Conservation (phyloP, 345 rosid species). For the Noccaea bulbosa region DNA sequence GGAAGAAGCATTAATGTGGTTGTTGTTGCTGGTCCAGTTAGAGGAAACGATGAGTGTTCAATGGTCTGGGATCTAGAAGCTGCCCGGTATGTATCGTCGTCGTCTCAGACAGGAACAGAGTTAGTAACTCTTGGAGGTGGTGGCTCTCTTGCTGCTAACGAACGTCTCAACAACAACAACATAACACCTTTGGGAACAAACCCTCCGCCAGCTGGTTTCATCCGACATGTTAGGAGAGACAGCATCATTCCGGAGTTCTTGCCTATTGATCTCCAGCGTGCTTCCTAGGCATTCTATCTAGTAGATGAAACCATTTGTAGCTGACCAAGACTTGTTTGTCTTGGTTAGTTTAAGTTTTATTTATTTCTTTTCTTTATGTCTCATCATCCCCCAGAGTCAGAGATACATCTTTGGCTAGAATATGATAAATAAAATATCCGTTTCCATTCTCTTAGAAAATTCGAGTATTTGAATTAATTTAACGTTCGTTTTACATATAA, state of each 20-base stretch:
- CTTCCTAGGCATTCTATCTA: constrained; percentile 52
- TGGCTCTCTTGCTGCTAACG: constrained; percentile 50
- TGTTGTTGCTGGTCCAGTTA: constrained; percentile 24
- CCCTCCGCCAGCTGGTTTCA: constrained; percentile 46
- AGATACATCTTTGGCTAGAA: too few relatives aligned
- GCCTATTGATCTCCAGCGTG: constrained; percentile 65
- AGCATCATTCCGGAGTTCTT: constrained; percentile 89
- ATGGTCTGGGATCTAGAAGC: constrained; percentile 94
- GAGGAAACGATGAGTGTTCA: constrained; percentile 56
- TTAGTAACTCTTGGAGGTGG: constrained; percentile 77
- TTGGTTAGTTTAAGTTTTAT: constrained; percentile 14
- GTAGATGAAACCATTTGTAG: constrained; percentile 37
- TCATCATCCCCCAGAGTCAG: too few relatives aligned
- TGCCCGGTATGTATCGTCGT: constrained; percentile 73
- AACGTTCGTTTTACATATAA: too few relatives aligned
- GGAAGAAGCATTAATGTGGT: constrained; percentile 31
- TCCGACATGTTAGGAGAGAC: constrained; percentile 62
- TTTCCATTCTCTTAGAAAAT: too few relatives aligned
- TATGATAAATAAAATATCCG: too few relatives aligned
- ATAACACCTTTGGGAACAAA: constrained; percentile 43
- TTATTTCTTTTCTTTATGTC: background rate
- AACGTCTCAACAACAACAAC: constrained; percentile 49
- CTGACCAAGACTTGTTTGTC: background rate
- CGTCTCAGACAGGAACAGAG: constrained; percentile 56
- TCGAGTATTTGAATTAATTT: too few relatives aligned